A percentile compares a stretch with the other conserved stretches of the same genome.
Evolutionary conservation across 495 filamentous ascomycete genomes (phyloP).

Genomic region (Bryoglossum gracile): DNA sequence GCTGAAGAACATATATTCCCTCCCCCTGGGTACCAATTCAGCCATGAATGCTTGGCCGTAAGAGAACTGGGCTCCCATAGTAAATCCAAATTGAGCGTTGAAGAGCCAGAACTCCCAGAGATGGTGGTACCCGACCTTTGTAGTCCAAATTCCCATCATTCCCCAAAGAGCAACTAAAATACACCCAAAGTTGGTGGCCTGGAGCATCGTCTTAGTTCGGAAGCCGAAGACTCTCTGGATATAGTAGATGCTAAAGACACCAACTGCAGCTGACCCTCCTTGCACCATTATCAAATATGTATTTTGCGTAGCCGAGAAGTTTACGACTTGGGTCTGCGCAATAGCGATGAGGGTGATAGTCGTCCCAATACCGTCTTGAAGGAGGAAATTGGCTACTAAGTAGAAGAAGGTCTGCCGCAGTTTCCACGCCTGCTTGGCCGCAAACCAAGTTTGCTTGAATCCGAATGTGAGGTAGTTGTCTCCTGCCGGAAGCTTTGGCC

Average conservation of each 20-base stretch:
- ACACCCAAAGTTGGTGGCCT: constrained; percentile 17
- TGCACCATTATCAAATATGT: constrained; percentile 25
- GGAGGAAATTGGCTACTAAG: constrained; percentile 20
- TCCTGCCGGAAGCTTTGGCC: constrained; percentile 16
- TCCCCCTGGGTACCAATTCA: constrained; percentile 21
- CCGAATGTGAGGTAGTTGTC: constrained; percentile 25
- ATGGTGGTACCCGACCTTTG: constrained; percentile 22
- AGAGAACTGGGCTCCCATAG: constrained; percentile 18
- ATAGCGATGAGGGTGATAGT: constrained; percentile 17
- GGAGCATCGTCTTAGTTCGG: constrained; percentile 21
- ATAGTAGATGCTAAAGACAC: constrained; percentile 16
- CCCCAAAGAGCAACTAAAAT: constrained; percentile 20
- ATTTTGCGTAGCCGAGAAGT: constrained; percentile 22
- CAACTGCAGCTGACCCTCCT: constrained; percentile 12
- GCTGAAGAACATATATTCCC: constrained; percentile 25
- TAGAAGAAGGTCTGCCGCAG: constrained; percentile 25
- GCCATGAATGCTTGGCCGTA: constrained; percentile 25
- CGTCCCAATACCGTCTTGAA: constrained; percentile 20
- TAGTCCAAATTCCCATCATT: constrained; percentile 24
- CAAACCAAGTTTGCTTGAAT: constrained; percentile 21
- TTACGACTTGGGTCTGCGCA: constrained; percentile 20
- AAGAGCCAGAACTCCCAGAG: constrained; percentile 27
- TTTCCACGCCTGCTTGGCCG: constrained; percentile 17
- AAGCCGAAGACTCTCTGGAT: constrained; percentile 19
- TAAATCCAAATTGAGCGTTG: constrained; percentile 16